A percentile compares a stretch with the other conserved stretches of the same genome.
These are phyloP conservation scores for Coelastrella sp. DNA, from an alignment of 139 green algal species.

Conservation along the genomic window DNA sequence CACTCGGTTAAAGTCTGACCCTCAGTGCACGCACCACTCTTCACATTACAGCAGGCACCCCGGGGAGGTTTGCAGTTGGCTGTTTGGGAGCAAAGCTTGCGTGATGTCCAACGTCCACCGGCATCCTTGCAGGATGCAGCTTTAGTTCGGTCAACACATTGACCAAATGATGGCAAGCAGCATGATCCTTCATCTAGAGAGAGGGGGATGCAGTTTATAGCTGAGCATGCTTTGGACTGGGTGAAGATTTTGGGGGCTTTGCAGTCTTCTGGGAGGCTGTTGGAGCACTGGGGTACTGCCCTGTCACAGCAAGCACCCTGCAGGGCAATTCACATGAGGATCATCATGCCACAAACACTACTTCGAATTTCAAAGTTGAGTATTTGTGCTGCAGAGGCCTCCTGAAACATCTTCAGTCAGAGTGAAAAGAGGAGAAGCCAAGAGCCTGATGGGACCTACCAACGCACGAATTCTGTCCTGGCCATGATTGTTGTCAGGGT, in stretches of 20 bases:
- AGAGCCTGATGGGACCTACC: not conserved
- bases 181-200: not conserved
- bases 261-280: conserved; percentile 4
- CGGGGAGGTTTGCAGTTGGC: not conserved
- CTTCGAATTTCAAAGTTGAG: too few species aligned
- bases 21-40: conserved; percentile 1
- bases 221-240: not conserved
- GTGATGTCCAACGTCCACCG: not conserved
- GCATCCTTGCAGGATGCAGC: not conserved
- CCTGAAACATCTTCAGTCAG: too few species aligned
- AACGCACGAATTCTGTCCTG: not conserved
- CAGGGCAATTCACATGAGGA: not conserved
- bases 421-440: too few species aligned
- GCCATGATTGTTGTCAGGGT: conserved; percentile 25
- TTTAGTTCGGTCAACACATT: conserved; percentile 8
- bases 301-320: conserved; percentile 32
- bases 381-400: too few species aligned
- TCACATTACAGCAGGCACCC: conserved; percentile 27
- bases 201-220: not conserved
- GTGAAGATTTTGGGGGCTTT: not conserved
- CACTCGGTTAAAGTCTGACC: not conserved
- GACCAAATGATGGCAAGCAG: conserved; percentile 11
- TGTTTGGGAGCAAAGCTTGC: not conserved
- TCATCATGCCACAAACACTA: too few species aligned
- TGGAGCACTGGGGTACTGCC: not conserved